A percentile compares a stretch with the other conserved stretches of the same genome.
Evolutionary conservation across 257 asterid species (phyloP).

Genomic region (Scutellaria galericulata): DNA sequence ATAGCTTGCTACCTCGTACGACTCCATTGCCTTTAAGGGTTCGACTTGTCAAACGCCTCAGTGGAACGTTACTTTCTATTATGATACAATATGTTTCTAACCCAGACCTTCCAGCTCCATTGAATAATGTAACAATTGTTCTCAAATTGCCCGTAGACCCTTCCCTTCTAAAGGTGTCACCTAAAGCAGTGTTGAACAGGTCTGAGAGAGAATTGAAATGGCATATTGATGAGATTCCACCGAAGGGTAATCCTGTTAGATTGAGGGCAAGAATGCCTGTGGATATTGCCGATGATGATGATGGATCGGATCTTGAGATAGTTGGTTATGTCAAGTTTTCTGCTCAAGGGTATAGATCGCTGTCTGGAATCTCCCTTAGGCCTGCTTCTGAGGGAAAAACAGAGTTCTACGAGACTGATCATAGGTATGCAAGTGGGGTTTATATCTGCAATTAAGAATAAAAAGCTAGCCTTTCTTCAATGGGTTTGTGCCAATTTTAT

Average conservation of each 20-base stretch:
- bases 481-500: constrained; percentile 39
- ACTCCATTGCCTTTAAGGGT: constrained; percentile 91
- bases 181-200: constrained; percentile 91
- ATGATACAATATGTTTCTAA: constrained; percentile 86
- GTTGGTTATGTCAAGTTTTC: constrained; percentile 76
- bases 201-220: constrained; percentile 86
- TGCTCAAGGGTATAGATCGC: constrained; percentile 61
- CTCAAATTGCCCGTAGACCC: constrained; percentile 92
- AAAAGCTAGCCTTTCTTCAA: constrained; percentile 25
- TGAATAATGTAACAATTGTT: constrained; percentile 74
- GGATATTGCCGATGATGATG: constrained; percentile 79
- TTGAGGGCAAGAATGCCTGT: constrained; percentile 89
- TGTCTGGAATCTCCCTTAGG: constrained; percentile 82
- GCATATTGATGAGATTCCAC: constrained; percentile 87
- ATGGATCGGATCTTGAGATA: constrained; percentile 75
- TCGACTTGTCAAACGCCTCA: constrained; percentile 83
- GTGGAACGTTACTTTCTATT: constrained; percentile 87
- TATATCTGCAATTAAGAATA: constrained; percentile 67
- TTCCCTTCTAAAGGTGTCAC: constrained; percentile 76
- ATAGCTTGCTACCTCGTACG: constrained; percentile 70
- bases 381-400: constrained; percentile 88
- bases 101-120: constrained; percentile 76
- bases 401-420: constrained; percentile 84
- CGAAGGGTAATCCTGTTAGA: constrained; percentile 79
- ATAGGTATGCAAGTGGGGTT: constrained; percentile 81